Conservation (phyloP, 768 basidiomycete species). For the Leccinum ochraceum region DNA sequence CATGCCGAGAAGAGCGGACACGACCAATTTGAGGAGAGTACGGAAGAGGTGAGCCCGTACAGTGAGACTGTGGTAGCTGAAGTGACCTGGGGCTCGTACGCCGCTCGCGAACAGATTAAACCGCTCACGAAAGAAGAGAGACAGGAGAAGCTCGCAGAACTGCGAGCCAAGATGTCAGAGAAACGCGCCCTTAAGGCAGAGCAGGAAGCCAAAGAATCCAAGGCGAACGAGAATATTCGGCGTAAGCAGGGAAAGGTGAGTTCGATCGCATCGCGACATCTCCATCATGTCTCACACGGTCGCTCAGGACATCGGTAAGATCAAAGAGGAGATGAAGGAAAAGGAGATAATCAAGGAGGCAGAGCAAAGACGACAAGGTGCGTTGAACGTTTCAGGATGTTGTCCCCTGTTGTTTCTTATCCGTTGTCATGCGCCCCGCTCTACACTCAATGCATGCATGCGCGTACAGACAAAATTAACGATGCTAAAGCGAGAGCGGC, state of each 20-base stretch:
- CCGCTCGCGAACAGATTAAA: conserved; percentile 61
- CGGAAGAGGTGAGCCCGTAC: conserved; percentile 72
- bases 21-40: conserved; percentile 93
- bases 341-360: conserved; percentile 86
- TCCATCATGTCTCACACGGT: conserved; percentile 4
- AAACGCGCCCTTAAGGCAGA: conserved; percentile 76
- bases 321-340: conserved; percentile 73
- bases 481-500: conserved; percentile 85
- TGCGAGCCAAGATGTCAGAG: conserved; percentile 74
- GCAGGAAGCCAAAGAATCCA: conserved; percentile 71
- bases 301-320: conserved; percentile 62
- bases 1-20: conserved; percentile 97
- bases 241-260: conserved; percentile 81
- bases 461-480: conserved; percentile 75
- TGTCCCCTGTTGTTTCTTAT: neutral
- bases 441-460: neutral
- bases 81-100: neutral
- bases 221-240: conserved; percentile 74
- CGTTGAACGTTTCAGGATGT: conserved; percentile 27
- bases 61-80: neutral
- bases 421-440: neutral
- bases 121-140: conserved; percentile 96
- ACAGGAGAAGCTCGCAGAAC: conserved; percentile 73
- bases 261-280: neutral
- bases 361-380: conserved; percentile 73